Conservation (phyloP, 73 alveolate genomes). For the Paramecium pentaurelia region DNA sequence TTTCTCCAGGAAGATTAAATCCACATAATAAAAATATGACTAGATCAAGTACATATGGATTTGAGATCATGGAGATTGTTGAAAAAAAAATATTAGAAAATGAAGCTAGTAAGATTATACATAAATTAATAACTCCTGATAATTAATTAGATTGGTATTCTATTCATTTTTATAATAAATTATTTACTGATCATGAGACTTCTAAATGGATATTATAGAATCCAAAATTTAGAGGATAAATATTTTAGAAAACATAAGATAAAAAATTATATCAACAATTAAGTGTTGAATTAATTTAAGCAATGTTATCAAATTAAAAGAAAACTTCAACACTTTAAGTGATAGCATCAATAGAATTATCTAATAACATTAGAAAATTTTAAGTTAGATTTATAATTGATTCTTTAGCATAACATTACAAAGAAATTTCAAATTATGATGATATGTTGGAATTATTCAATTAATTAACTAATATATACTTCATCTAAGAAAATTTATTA, state of each 20-base stretch:
- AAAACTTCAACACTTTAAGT: not conserved
- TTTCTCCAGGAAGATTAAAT: not conserved
- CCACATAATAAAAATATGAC: not conserved
- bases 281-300: not conserved
- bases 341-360: not conserved
- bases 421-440: not conserved
- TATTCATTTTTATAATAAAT: not conserved
- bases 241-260: not conserved
- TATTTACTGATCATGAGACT: not conserved
- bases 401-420: not conserved
- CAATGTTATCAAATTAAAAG: not conserved
- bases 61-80: not conserved
- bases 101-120: not conserved
- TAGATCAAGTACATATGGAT: not conserved
- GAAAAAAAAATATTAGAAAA: slow-evolving; percentile 1
- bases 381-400: slow-evolving; percentile 11
- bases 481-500: not conserved
- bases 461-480: not conserved
- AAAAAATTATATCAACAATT: not conserved
- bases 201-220: not conserved
- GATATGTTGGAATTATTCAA: not conserved
- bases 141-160: not conserved
- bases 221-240: not conserved
- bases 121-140: not conserved
- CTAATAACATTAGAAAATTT: not conserved